Conservation (phyloP, 129 eudicot species). For the Logfia minima region DNA sequence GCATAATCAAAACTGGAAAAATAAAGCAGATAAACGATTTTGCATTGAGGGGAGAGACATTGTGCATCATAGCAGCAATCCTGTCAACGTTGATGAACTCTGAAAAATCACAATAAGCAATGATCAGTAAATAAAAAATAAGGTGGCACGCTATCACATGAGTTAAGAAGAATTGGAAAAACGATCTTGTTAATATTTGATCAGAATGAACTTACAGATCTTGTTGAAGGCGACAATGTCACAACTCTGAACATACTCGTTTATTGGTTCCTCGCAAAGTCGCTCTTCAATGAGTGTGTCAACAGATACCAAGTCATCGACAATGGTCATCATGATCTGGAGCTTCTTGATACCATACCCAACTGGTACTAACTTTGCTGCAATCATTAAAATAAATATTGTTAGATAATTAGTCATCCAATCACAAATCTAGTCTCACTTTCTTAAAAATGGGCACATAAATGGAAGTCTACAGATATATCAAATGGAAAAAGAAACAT, state of each 20-base stretch:
- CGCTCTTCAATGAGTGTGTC: constrained; percentile 70
- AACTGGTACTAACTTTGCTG: constrained; percentile 89
- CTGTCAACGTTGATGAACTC: constrained; percentile 10
- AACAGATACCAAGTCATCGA: constrained; percentile 90
- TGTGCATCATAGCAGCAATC: constrained; percentile 16
- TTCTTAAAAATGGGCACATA: background rate
- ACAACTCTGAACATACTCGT: constrained; percentile 88
- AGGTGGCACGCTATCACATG: too few species aligned
- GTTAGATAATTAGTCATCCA: background rate
- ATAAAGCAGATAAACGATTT: background rate
- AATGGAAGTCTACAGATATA: background rate
- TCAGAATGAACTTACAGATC: constrained; percentile 52
- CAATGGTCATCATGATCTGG: constrained; percentile 87
- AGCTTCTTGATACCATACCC: constrained; percentile 98
- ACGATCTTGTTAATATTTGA: background rate
- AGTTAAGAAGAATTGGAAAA: background rate
- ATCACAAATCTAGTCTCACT: background rate
- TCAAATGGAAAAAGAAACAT: constrained; percentile 30
- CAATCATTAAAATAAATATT: background rate
- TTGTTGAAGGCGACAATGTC: constrained; percentile 97
- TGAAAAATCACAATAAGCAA: constrained; percentile 22
- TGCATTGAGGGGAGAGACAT: background rate
- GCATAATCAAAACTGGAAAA: constrained; percentile 21
- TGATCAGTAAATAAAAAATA: background rate
- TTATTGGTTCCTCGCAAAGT: constrained; percentile 64